These are phyloP conservation scores for Cordyceps farinosa DNA, from an alignment of 2,329 filamentous ascomycete species.

Conservation along the genomic window DNA sequence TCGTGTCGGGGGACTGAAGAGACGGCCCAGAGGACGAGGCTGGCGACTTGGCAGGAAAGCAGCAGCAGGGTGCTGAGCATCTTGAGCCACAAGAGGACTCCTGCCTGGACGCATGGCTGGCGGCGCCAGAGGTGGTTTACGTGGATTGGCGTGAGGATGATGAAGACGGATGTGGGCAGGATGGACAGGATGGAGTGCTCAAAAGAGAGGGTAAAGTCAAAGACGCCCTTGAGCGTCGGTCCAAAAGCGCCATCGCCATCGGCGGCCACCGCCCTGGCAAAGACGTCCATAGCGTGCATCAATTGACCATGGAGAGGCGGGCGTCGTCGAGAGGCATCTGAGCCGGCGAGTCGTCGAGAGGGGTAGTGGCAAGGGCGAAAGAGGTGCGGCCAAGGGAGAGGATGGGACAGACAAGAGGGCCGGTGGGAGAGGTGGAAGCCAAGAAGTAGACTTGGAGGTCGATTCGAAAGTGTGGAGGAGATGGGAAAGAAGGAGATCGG, in stretches of 20 bases:
- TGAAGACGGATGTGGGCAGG: slow-evolving; percentile 18
- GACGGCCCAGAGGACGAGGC: slow-evolving; percentile 29
- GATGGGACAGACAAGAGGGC: neutral
- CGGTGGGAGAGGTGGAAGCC: neutral
- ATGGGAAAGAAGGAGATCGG: slow-evolving; percentile 11
- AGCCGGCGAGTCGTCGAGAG: neutral
- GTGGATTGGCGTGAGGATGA: slow-evolving; percentile 18
- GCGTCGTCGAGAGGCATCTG: slow-evolving; percentile 11
- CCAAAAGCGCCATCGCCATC: slow-evolving; percentile 14
- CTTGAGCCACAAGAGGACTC: slow-evolving; percentile 24
- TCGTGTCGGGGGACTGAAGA: slow-evolving; percentile 19
- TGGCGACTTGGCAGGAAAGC: slow-evolving; percentile 22
- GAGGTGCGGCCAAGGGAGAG: neutral
- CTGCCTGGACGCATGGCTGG: slow-evolving; percentile 8
- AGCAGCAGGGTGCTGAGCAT: slow-evolving; percentile 13
- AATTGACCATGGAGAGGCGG: slow-evolving; percentile 8
- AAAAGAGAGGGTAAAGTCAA: slow-evolving; percentile 16
- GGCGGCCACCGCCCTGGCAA: slow-evolving; percentile 1
- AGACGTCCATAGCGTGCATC: slow-evolving; percentile 10
- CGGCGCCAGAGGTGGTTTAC: slow-evolving; percentile 7
- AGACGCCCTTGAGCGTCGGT: slow-evolving; percentile 10
- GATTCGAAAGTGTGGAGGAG: slow-evolving; percentile 14
- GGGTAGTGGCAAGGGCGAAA: neutral
- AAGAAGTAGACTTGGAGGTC: neutral
- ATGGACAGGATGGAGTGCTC: slow-evolving; percentile 15